Conservation (phyloP, 2,329 filamentous ascomycete species). For the Fusarium succisae region DNA sequence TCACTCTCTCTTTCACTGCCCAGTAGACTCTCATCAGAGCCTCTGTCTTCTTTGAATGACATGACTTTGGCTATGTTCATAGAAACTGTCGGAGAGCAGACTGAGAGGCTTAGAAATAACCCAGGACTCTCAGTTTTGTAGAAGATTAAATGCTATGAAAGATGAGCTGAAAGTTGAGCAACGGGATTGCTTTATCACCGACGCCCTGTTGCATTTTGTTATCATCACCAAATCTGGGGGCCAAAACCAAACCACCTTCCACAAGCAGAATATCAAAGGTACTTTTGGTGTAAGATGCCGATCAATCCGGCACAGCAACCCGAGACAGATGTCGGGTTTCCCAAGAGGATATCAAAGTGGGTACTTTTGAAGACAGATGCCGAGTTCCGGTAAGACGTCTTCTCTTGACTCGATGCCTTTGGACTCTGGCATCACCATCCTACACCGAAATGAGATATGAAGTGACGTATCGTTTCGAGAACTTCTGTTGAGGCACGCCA, state of each 20-base stretch:
- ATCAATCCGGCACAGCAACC: background rate
- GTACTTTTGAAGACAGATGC: background rate
- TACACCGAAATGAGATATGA: background rate
- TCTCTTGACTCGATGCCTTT: background rate
- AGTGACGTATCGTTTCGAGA: background rate
- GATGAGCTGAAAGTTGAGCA: background rate
- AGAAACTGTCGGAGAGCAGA: fast-evolving
- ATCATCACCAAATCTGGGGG: background rate
- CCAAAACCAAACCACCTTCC: background rate
- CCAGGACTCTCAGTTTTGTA: no score
- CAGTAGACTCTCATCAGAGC: background rate
- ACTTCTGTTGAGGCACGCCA: background rate
- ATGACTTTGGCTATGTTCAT: background rate
- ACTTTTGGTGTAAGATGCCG: background rate
- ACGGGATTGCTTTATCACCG: background rate
- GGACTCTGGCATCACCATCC: background rate
- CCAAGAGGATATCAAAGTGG: background rate
- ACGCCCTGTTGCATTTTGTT: no score
- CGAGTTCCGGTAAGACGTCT: background rate
- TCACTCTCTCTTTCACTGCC: background rate
- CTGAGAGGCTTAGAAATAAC: no score
- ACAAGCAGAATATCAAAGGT: background rate
- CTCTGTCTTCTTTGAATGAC: background rate
- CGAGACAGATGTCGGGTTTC: background rate
- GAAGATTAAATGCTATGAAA: background rate